A percentile compares a stretch with the other conserved stretches of the same genome.
phyloP scores from a whole-genome alignment of 2,329 filamentous ascomycete species.

The Fonsecaea erecta region DNA sequence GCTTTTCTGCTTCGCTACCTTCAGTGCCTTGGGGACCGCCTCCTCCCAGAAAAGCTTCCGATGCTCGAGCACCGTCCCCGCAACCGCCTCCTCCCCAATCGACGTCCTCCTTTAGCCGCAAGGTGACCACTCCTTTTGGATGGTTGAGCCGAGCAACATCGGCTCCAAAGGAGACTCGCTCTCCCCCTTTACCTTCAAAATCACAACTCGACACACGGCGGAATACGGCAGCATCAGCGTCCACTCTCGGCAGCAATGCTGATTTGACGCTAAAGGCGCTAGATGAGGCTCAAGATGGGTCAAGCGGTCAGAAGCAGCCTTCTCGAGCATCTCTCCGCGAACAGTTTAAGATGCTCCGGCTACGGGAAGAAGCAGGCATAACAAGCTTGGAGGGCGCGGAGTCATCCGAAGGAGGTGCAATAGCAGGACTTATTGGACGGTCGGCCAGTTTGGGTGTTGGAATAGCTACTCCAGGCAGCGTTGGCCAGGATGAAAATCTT shows the following conservation, averaged over 20 bases:
- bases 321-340: constrained; percentile 72
- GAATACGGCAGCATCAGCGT: constrained; percentile 79
- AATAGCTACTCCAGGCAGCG: constrained; percentile 54
- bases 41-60: constrained; percentile 35
- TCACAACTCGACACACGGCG: constrained; percentile 56
- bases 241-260: constrained; percentile 77
- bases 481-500: constrained; percentile 54
- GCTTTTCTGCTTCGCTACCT: constrained; percentile 73
- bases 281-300: constrained; percentile 66
- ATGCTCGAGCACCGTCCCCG: constrained; percentile 41
- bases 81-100: constrained; percentile 39
- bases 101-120: constrained; percentile 59
- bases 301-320: constrained; percentile 53
- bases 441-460: constrained; percentile 50
- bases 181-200: constrained; percentile 59
- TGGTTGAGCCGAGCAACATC: constrained; percentile 48
- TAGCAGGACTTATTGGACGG: constrained; percentile 49
- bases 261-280: constrained; percentile 77
- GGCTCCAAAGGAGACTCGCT: constrained; percentile 60
- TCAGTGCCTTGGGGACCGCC: constrained; percentile 71
- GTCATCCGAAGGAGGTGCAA: constrained; percentile 49
- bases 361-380: constrained; percentile 72
- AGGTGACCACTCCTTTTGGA: constrained; percentile 84
- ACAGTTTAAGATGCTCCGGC: constrained; percentile 75
- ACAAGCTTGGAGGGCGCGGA: constrained; percentile 56